Percentiles rank a stretch among this genome's conserved stretches.
phyloP scores from a whole-genome alignment of 139 green algal species.

The Chlorella sp. region DNA sequence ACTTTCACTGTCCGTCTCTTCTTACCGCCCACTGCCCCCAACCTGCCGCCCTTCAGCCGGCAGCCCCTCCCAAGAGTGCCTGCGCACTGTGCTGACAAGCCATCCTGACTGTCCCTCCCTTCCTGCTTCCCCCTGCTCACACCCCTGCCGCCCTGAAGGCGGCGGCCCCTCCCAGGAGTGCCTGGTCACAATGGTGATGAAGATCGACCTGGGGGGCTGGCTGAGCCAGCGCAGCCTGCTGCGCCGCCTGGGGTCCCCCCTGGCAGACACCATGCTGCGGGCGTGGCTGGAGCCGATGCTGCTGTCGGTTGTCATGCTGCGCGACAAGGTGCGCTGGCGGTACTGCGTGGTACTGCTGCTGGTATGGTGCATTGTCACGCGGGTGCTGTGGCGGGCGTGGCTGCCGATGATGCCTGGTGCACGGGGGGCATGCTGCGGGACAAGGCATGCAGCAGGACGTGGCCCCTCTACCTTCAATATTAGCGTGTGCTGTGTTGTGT shows the following conservation, averaged over 20 bases:
- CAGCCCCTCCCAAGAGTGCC: background rate
- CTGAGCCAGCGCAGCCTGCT: constrained; percentile 18
- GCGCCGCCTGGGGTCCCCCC: background rate
- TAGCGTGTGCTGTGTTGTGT: no score
- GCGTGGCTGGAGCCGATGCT: constrained; percentile 55
- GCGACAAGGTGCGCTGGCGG: constrained; percentile 31
- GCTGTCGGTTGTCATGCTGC: constrained; percentile 48
- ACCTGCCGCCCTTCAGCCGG: background rate
- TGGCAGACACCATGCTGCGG: background rate
- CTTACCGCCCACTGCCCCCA: no score
- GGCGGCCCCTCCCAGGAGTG: constrained; percentile 48
- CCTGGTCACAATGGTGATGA: constrained; percentile 65
- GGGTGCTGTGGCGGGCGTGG: no score
- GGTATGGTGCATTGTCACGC: background rate
- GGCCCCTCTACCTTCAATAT: no score
- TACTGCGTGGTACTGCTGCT: background rate
- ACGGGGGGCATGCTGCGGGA: background rate
- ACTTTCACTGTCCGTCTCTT: no score
- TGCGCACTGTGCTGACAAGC: no score
- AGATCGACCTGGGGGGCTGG: constrained; percentile 60
- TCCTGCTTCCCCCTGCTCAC: background rate
- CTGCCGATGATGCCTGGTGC: no score
- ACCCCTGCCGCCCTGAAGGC: background rate
- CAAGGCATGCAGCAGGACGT: no score
- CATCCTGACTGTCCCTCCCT: background rate